These are phyloP conservation scores for Amborella trichopoda DNA, from an alignment of 164 flowering plant species.

Conservation along the genomic window DNA sequence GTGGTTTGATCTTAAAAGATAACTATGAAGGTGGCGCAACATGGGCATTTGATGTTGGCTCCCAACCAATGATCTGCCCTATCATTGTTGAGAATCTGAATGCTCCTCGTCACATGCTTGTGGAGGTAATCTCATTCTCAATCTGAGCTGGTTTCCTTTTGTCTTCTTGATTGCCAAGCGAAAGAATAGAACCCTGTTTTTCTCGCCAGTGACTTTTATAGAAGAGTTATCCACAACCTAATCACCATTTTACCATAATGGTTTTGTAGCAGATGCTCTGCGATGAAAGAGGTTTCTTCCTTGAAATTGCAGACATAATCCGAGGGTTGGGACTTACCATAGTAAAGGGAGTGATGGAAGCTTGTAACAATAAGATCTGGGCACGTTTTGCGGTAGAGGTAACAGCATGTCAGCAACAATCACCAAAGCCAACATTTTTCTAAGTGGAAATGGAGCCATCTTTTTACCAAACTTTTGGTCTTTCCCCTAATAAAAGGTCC, in stretches of 20 bases:
- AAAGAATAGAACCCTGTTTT: too few species aligned
- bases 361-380: constrained; percentile 65
- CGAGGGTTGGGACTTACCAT: constrained; percentile 82
- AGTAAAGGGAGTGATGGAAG: constrained; percentile 79
- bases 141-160: too few species aligned
- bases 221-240: too few species aligned
- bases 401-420: constrained; percentile 2
- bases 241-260: too few species aligned
- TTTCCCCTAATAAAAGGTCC: too few species aligned
- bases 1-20: constrained; percentile 50
- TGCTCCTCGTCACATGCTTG: constrained; percentile 87
- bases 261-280: constrained; percentile 61
- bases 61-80: constrained; percentile 81
- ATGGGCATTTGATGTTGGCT: constrained; percentile 94
- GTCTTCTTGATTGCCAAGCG: too few species aligned
- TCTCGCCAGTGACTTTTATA: too few species aligned
- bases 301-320: constrained; percentile 76
- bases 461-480: background rate
- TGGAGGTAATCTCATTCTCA: constrained; percentile 57
- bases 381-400: constrained; percentile 90
- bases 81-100: constrained; percentile 86
- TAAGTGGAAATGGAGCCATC: background rate
- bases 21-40: constrained; percentile 83
- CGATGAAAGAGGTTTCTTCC: constrained; percentile 69
- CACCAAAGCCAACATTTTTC: background rate